Evolutionary conservation across 148 eudicot species (phyloP).

Genomic region (Fagopyrum tataricum): DNA sequence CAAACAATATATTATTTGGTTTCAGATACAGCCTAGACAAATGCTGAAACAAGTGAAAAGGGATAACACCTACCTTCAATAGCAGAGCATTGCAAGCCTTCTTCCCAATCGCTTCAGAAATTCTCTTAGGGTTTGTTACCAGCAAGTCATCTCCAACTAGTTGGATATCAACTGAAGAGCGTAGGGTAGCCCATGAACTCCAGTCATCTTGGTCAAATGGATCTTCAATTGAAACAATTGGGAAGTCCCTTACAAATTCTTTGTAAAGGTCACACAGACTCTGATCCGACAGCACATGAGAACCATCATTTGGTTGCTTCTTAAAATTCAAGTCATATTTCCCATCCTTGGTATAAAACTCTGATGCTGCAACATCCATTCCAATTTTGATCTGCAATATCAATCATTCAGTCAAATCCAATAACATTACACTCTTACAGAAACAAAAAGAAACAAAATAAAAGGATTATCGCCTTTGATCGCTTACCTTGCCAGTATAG

Average conservation of each 20-base stretch:
- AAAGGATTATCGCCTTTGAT: neutral
- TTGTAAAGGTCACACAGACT: conserved; percentile 75
- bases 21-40: neutral
- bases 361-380: conserved; percentile 99
- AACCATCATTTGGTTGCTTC: conserved; percentile 96
- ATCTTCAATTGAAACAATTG: conserved; percentile 96
- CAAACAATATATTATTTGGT: neutral
- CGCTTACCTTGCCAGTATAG: conserved; percentile 79
- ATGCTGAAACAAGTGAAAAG: conserved; percentile 6
- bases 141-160: conserved; percentile 95
- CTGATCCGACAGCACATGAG: conserved; percentile 72
- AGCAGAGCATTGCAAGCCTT: conserved; percentile 92
- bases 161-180: conserved; percentile 81
- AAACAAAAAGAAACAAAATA: conserved; percentile 7
- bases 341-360: conserved; percentile 82
- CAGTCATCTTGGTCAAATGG: conserved; percentile 99
- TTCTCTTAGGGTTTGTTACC: conserved; percentile 92
- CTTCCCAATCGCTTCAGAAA: conserved; percentile 76
- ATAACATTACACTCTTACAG: conserved; percentile 11
- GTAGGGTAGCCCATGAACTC: conserved; percentile 82
- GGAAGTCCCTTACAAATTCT: conserved; percentile 84
- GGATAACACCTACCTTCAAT: conserved; percentile 53
- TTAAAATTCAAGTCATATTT: conserved; percentile 94
- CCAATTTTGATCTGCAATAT: conserved; percentile 81
- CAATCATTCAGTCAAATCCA: conserved; percentile 13